Percentiles rank a stretch among this genome's conserved stretches.
phyloP scores from a whole-genome alignment of 805 yeast genomes.

The Cyberlindnera sargentensis region DNA sequence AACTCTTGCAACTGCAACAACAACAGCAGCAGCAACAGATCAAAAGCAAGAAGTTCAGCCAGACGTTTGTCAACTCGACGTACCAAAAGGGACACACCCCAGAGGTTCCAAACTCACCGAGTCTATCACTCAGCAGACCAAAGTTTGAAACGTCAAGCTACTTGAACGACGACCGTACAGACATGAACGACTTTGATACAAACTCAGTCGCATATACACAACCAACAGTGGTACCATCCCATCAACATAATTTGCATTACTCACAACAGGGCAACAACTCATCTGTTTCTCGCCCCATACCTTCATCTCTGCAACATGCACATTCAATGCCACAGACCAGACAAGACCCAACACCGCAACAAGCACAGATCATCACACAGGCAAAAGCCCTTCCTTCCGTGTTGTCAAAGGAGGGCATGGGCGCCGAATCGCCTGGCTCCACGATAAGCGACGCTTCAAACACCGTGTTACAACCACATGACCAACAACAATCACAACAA shows the following conservation, averaged over 20 bases:
- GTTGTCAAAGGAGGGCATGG: slow-evolving; percentile 8
- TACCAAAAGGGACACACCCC: slow-evolving; percentile 10
- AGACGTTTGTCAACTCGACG: slow-evolving; percentile 12
- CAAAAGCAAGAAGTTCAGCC: slow-evolving; percentile 11
- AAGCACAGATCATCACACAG: slow-evolving; percentile 1
- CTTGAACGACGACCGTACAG: slow-evolving; percentile 18
- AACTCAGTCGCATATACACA: slow-evolving; percentile 15
- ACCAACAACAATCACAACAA: slow-evolving; percentile 6
- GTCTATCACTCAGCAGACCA: slow-evolving; percentile 9
- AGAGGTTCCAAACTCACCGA: slow-evolving; percentile 13
- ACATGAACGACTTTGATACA: slow-evolving; percentile 15
- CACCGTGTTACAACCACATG: slow-evolving; percentile 1
- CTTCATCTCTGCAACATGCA: neutral
- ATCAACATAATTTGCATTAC: neutral
- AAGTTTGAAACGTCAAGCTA: slow-evolving; percentile 13
- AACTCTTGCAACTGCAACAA: neutral
- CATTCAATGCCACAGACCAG: slow-evolving; percentile 1
- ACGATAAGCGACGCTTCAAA: slow-evolving; percentile 12
- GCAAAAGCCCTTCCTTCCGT: slow-evolving; percentile 3
- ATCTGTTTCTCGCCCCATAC: neutral
- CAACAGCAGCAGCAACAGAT: slow-evolving; percentile 3
- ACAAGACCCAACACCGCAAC: slow-evolving; percentile 6
- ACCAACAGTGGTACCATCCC: slow-evolving; percentile 6
- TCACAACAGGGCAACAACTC: neutral
- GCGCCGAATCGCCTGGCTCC: slow-evolving; percentile 18